Evolutionary conservation across 129 eudicot genomes (phyloP).

Genomic region (Erigeron canadensis): DNA sequence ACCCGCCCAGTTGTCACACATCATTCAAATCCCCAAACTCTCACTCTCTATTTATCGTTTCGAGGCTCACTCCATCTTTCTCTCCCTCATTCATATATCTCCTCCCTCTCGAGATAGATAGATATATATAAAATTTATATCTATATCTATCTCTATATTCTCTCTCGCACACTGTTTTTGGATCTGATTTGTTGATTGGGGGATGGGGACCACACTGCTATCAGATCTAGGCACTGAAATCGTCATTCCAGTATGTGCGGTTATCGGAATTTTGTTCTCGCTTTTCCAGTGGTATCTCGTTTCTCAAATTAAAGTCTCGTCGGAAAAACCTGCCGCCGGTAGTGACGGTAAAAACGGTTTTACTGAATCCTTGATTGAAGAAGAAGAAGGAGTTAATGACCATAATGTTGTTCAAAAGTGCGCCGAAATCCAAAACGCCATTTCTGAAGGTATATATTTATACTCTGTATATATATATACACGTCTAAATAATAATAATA

Average conservation of each 20-base stretch:
- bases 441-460: constrained; percentile 52
- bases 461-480: too few relatives aligned
- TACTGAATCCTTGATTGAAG: constrained; percentile 58
- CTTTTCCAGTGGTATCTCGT: constrained; percentile 63
- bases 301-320: constrained; percentile 45
- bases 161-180: not conserved
- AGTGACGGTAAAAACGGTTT: constrained; percentile 42
- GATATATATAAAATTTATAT: constrained; percentile 1
- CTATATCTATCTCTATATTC: constrained; percentile 7
- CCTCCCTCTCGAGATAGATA: not conserved
- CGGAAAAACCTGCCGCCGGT: constrained; percentile 23
- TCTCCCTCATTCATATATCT: constrained; percentile 22
- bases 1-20: constrained; percentile 32
- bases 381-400: constrained; percentile 61
- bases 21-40: constrained; percentile 23
- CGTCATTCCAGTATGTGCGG: constrained; percentile 60
- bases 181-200: constrained; percentile 11
- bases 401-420: constrained; percentile 54
- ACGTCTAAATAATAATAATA: too few relatives aligned
- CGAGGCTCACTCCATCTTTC: constrained; percentile 21
- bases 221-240: constrained; percentile 66
- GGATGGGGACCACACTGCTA: constrained; percentile 45
- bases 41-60: constrained; percentile 31
- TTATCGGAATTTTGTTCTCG: constrained; percentile 61
- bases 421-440: constrained; percentile 71